phyloP scores from a whole-genome alignment of 352 stramenopile genomes.

The Pythium brachiatum region DNA sequence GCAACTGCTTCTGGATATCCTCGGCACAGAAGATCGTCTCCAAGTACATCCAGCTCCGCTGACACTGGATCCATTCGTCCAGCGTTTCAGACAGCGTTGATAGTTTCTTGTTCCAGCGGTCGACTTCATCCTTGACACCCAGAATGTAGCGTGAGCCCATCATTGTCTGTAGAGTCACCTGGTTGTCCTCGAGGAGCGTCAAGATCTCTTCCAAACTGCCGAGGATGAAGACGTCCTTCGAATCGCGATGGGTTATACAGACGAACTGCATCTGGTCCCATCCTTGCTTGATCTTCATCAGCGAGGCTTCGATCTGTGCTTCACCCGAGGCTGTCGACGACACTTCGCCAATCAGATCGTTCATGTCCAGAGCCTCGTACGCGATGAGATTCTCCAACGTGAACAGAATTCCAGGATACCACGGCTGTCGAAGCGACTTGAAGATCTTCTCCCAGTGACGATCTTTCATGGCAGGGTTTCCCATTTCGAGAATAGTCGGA shows the following conservation, averaged over 20 bases:
- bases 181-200: conserved; percentile 89
- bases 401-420: conserved; percentile 88
- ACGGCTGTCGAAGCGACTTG: conserved; percentile 83
- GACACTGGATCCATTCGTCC: conserved; percentile 83
- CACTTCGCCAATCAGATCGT: conserved; percentile 83
- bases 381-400: conserved; percentile 87
- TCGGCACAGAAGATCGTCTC: conserved; percentile 88
- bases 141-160: conserved; percentile 91
- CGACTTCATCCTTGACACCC: conserved; percentile 89
- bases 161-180: conserved; percentile 91
- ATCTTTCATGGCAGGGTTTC: conserved; percentile 91
- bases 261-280: conserved; percentile 89
- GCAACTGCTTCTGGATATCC: conserved; percentile 87
- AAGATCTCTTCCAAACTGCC: conserved; percentile 91
- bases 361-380: conserved; percentile 87
- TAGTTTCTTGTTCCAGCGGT: conserved; percentile 88
- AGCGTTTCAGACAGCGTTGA: conserved; percentile 80
- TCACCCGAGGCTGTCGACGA: conserved; percentile 86
- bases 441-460: conserved; percentile 95
- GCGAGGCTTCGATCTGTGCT: conserved; percentile 87
- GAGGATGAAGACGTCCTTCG: conserved; percentile 88
- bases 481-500: conserved; percentile 89
- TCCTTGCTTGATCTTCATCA: conserved; percentile 86
- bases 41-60: conserved; percentile 89
- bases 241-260: conserved; percentile 79